Conservation (phyloP, 1,284 basidiomycete species). For the Hymenochaete sp. region DNA sequence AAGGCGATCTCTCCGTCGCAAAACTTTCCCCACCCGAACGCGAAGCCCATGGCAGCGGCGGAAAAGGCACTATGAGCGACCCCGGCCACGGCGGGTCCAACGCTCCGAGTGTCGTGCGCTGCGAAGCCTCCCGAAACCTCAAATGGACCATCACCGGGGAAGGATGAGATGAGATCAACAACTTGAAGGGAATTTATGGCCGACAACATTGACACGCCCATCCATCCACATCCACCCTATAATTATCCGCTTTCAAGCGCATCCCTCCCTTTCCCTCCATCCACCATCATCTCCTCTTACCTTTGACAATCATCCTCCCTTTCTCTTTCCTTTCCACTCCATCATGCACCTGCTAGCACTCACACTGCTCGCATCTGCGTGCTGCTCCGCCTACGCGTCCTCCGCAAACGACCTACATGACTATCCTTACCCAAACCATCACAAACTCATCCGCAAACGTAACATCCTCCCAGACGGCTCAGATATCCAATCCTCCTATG, state of each 20-base stretch:
- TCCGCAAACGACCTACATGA: conserved; percentile 21
- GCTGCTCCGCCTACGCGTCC: conserved; percentile 22
- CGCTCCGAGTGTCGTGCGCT: conserved; percentile 75
- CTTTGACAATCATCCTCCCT: no score
- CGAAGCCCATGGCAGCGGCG: conserved; percentile 34
- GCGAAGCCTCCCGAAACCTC: conserved; percentile 95
- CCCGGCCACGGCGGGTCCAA: conserved; percentile 63
- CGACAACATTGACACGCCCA: no score
- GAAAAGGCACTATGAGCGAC: conserved; percentile 64
- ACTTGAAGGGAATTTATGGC: no score
- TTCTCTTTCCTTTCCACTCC: no score
- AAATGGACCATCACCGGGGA: conserved; percentile 99
- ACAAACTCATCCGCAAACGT: conserved; percentile 21
- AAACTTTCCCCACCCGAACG: conserved; percentile 91
- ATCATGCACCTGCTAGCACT: no score
- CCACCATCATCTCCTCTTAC: no score
- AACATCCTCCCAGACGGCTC: conserved; percentile 35
- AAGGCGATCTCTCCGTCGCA: conserved; percentile 98
- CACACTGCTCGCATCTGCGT: conserved; percentile 24
- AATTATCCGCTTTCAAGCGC: no score
- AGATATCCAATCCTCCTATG: conserved; percentile 36
- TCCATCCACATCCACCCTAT: no score
- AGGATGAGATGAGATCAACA: no score
- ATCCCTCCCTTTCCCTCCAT: no score
- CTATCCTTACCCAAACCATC: conserved; percentile 20